Evolutionary conservation across 2,329 filamentous ascomycete genomes (phyloP), one percentile per base, ranked within the genome.

Genomic region (Hypoxylon sp.): DNA sequence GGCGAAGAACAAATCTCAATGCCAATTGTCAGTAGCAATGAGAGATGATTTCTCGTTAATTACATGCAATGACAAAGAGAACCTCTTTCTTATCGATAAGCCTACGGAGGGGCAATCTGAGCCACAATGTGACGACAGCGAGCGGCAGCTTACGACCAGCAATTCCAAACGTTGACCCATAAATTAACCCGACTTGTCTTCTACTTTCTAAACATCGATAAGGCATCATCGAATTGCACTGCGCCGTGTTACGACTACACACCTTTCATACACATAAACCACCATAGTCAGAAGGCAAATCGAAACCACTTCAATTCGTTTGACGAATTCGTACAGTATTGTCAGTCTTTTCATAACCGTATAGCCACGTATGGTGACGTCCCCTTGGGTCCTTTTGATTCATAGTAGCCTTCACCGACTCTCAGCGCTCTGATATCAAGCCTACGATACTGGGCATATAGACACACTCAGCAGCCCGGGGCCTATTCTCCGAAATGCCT

Each of bases 401-500:
- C 59, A 38, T 59, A 41, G 23, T 17, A 46, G 21, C 28, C 43
- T 46, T 43, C 41, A 56, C 36, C 60, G 25, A 65, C 36, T 32
- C 36, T 32, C 34, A 17, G 60, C 23, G 17, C 17, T 45, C 45
- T 21, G 5, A 62, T 58, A 55, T 41, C 19, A 3, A 36, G 14
- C 41, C 28, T 6, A 5, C 36, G 13, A 58, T n/a, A 59, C 48
- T 48, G 23, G 55, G 14, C 11, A 17, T 10, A 46, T 43, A 17
- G 17, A 59, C 7, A 48, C 11, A 32, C 4, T 19, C 17, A 61
- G n/a, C 59, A 23, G 51, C 14, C 32, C 13, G 45, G 50, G 52
- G 49, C 38, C 23, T 21, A 32, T 17, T 51, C 58, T 70, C 76
- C 75, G 63, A 72, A 43, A 82, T 84, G 80, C 82, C 82, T 74